Conservation (phyloP, 176 grass and related monocot genomes). For the Carex scoparia region DNA sequence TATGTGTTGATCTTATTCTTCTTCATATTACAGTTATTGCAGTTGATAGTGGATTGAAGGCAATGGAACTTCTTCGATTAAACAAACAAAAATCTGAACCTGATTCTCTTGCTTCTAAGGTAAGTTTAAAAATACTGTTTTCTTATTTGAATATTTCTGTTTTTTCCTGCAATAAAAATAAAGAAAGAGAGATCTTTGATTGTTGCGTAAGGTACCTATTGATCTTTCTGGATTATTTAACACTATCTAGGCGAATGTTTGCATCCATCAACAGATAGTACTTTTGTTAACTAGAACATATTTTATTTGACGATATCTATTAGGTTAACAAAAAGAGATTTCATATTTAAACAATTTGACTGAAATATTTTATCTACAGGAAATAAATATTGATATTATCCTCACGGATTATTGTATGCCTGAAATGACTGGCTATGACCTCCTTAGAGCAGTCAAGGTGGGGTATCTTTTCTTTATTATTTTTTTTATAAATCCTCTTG, state of each 20-base stretch:
- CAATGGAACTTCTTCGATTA: conserved; percentile 81
- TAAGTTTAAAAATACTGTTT: conserved; percentile 18
- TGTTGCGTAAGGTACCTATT: neutral
- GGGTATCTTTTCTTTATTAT: neutral
- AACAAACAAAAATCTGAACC: conserved; percentile 49
- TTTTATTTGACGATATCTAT: neutral
- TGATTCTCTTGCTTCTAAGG: conserved; percentile 27
- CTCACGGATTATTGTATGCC: conserved; percentile 99
- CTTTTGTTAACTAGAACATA: neutral
- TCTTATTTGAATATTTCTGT: neutral
- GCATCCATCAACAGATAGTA: neutral
- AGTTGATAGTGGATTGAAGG: conserved; percentile 85
- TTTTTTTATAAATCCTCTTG: neutral
- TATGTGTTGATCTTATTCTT: neutral
- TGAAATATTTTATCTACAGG: conserved; percentile 40
- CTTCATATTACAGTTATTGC: conserved; percentile 55
- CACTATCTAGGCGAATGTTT: neutral
- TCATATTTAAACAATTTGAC: conserved; percentile 1
- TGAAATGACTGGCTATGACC: conserved; percentile 96
- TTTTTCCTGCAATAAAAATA: neutral
- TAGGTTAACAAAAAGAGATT: conserved; percentile 2
- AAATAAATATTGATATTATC: conserved; percentile 80
- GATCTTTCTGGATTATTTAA: neutral
- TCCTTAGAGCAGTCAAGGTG: conserved; percentile 92
- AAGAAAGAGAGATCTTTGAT: neutral